These are phyloP conservation scores for Aspergillus nanangensis DNA, from an alignment of 495 filamentous ascomycete genomes.

Conservation along the genomic window DNA sequence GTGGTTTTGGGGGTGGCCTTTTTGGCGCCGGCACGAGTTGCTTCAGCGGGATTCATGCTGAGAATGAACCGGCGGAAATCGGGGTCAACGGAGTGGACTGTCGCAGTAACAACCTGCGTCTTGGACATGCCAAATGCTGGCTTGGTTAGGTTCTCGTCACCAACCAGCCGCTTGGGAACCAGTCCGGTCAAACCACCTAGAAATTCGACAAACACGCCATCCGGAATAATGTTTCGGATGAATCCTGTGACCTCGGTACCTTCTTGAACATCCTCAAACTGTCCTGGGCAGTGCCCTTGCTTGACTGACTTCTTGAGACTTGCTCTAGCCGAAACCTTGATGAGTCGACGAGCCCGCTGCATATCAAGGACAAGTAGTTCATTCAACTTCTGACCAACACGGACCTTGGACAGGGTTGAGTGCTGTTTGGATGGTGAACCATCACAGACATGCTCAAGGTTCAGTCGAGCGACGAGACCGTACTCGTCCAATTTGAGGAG, in stretches of 20 bases:
- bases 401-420: conserved; percentile 69
- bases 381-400: conserved; percentile 72
- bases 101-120: conserved; percentile 65
- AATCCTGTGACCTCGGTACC: conserved; percentile 73
- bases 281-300: conserved; percentile 56
- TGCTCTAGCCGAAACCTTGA: conserved; percentile 74
- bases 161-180: conserved; percentile 69
- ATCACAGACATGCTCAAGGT: conserved; percentile 76
- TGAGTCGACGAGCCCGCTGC: conserved; percentile 62
- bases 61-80: conserved; percentile 55
- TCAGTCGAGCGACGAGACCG: conserved; percentile 69
- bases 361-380: conserved; percentile 85
- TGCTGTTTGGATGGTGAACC: conserved; percentile 68
- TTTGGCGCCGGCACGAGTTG: conserved; percentile 27
- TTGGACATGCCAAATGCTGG: conserved; percentile 71
- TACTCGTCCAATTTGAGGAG: conserved; percentile 68
- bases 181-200: conserved; percentile 71
- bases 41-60: conserved; percentile 48
- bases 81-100: conserved; percentile 64
- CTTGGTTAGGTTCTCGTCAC: conserved; percentile 58
- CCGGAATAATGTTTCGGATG: conserved; percentile 73
- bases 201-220: conserved; percentile 79
- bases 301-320: conserved; percentile 72
- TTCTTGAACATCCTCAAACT: conserved; percentile 65
- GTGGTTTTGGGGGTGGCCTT: conserved; percentile 13